Evolutionary conservation across 495 filamentous ascomycete genomes (phyloP), one percentile per base, ranked within the genome.

Genomic region (Talaromyces nanjingensis): DNA sequence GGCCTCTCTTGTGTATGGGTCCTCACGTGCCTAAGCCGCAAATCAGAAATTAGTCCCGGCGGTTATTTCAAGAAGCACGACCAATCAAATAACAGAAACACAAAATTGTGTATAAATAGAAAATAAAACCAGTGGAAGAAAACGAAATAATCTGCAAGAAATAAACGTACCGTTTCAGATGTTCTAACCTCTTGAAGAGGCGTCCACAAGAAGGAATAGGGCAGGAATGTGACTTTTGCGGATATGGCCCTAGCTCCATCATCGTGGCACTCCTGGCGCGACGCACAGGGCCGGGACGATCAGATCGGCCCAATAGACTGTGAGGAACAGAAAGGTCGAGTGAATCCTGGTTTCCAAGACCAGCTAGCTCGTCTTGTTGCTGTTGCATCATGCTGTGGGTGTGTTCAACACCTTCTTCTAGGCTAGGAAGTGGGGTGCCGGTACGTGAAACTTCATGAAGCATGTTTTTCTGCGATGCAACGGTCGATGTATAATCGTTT

Each of bases 1-100:
- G 94, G 94, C 81, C 93, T 89, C 81, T 98, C 94, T 84, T 98
- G 94, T 22, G 94, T 98, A 81, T 98, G 94, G 71, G 94, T 98
- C 75, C 94, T 90, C 76, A 98, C 96, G 83, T 98, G 94, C 81
- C 93, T 97, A 78, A 29, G 62, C 69, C 75, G 76, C 72, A 72
- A 70, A 75, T 56, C 34, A 34, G 29, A 16, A 20, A 74, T 80
- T 77, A 88, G 83, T 75, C 78, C 81, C 74, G 81, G 84, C 79
- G 83, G 77, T 74, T 85, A 83, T 69, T 79, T 71, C 86, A 81
- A 83, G 72, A 33, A 14, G 29, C n/a, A 6, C 29, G 60, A 34
- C 60, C 60, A 62, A 62, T 62, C 3, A 62, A 18, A 18, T n/a
- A 8, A 20, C 42, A 29, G 22, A 49, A 62, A 49, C 59, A 47